These are phyloP conservation scores for Xylaria palmicola DNA, from an alignment of 495 filamentous ascomycete genomes.

Conservation along the genomic window DNA sequence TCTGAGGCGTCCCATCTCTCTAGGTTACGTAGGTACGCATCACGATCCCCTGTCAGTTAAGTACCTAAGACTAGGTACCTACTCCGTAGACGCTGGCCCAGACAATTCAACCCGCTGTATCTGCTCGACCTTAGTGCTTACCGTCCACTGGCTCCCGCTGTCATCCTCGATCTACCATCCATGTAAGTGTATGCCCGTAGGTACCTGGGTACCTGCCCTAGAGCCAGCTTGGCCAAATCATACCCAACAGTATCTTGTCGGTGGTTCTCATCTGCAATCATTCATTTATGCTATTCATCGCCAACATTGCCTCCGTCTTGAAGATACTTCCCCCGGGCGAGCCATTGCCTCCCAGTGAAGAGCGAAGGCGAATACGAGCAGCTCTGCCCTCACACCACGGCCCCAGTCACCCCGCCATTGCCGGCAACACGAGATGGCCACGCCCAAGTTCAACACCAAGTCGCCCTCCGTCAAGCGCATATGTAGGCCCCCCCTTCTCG, in stretches of 20 bases:
- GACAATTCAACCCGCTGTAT: too few relatives aligned
- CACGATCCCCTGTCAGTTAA: too few relatives aligned
- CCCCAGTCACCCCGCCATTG: not conserved
- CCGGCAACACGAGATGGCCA: slow-evolving; percentile 28
- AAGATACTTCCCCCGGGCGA: not conserved
- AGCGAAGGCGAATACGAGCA: not conserved
- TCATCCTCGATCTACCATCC: not conserved
- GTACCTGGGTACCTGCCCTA: too few relatives aligned
- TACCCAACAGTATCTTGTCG: not conserved
- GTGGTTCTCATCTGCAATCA: too few relatives aligned
- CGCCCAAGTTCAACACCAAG: slow-evolving; percentile 65
- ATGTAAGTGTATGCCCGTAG: too few relatives aligned
- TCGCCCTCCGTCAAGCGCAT: slow-evolving; percentile 80
- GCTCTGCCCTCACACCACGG: not conserved
- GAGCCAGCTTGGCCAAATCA: slow-evolving; percentile 17
- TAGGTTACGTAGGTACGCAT: too few relatives aligned
- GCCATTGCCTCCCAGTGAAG: not conserved
- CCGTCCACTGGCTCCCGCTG: not conserved
- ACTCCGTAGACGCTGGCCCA: too few relatives aligned
- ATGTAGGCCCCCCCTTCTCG: slow-evolving; percentile 43
- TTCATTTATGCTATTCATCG: too few relatives aligned
- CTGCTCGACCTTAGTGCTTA: too few relatives aligned
- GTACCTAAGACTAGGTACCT: too few relatives aligned
- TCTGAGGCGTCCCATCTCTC: too few relatives aligned
- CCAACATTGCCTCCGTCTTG: not conserved